A percentile compares a stretch with the other conserved stretches of the same genome.
phyloP scores from a whole-genome alignment of 1,284 basidiomycete species.

The Malassezia arunalokei region DNA sequence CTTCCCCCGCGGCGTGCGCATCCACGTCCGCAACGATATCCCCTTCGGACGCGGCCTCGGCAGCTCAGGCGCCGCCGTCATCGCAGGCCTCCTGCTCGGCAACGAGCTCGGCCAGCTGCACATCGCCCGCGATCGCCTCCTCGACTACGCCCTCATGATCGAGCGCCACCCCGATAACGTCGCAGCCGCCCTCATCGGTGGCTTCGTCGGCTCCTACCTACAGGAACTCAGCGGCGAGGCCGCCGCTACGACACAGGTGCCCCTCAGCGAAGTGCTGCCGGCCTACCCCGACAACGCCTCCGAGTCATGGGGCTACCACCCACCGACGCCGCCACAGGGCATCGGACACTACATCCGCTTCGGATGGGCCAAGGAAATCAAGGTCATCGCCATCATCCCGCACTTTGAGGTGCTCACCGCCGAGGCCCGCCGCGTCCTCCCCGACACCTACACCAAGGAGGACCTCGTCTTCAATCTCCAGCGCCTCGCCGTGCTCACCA shows the following conservation, averaged over 20 bases:
- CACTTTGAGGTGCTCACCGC: slow-evolving; percentile 93
- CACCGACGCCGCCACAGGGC: slow-evolving; percentile 72
- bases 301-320: slow-evolving; percentile 74
- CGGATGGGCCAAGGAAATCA: slow-evolving; percentile 72
- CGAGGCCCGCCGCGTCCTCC: slow-evolving; percentile 78
- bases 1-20: slow-evolving; percentile 56
- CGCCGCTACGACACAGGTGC: slow-evolving; percentile 67
- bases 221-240: slow-evolving; percentile 57
- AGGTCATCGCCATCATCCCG: slow-evolving; percentile 87
- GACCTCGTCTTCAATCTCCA: slow-evolving; percentile 95
- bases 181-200: slow-evolving; percentile 88
- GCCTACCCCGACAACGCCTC: slow-evolving; percentile 89
- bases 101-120: slow-evolving; percentile 65
- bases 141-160: slow-evolving; percentile 98
- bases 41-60: slow-evolving; percentile 95
- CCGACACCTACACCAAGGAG: slow-evolving; percentile 68
- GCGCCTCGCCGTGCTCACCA: slow-evolving; percentile 90
- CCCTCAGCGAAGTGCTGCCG: slow-evolving; percentile 87
- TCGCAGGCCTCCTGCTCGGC: slow-evolving; percentile 84
- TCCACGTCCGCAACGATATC: slow-evolving; percentile 81
- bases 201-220: slow-evolving; percentile 95
- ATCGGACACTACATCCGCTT: slow-evolving; percentile 94
- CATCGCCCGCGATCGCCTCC: slow-evolving; percentile 61
- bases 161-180: slow-evolving; percentile 99
- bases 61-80: slow-evolving; percentile 92